Conservation (phyloP, 2,329 filamentous ascomycete genomes). For the Fonsecaea pedrosoi region DNA sequence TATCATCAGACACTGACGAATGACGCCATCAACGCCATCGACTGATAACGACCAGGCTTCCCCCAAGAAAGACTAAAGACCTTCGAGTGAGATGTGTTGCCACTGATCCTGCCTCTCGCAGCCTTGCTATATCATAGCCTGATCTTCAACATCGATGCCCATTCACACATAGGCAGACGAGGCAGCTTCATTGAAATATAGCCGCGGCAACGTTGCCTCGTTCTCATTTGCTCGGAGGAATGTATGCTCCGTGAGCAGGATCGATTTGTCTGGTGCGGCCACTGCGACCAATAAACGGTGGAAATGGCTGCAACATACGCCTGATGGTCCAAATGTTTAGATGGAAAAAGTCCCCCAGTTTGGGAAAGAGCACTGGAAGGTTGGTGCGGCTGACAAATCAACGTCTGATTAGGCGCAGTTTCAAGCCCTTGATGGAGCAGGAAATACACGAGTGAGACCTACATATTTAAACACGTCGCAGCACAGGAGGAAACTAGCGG, state of each 20-base stretch:
- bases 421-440: background rate
- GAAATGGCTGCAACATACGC: background rate
- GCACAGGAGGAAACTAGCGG: background rate
- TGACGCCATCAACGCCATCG: background rate
- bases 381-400: slow-evolving; percentile 5
- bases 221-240: background rate
- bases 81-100: background rate
- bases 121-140: background rate
- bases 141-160: background rate
- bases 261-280: background rate
- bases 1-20: background rate
- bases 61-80: background rate
- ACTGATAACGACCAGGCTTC: background rate
- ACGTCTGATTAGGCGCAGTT: background rate
- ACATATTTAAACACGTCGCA: slow-evolving; percentile 2
- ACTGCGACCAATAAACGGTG: background rate
- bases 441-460: background rate
- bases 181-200: background rate
- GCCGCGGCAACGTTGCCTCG: background rate
- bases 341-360: background rate
- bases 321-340: background rate
- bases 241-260: background rate
- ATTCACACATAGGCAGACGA: background rate
- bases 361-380: background rate
- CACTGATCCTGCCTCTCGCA: background rate